phyloP scores from a whole-genome alignment of 257 asterid genomes.

The Lycium ferocissimum region DNA sequence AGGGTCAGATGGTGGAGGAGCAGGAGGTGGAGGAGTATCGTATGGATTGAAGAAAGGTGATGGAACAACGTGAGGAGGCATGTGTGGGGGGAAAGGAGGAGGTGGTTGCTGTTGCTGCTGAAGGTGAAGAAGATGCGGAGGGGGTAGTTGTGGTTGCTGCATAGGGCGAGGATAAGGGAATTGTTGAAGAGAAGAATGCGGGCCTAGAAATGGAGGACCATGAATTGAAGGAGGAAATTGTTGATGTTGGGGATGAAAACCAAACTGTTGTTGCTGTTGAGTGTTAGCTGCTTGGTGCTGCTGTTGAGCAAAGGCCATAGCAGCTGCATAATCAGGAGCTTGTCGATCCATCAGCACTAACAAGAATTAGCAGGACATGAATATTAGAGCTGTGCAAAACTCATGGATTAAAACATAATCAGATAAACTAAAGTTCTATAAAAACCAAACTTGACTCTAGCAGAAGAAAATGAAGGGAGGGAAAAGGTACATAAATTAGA shows the following conservation, averaged over 20 bases:
- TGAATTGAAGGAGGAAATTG: slow-evolving; percentile 81
- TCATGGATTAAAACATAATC: slow-evolving; percentile 20
- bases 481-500: not conserved
- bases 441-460: slow-evolving; percentile 22
- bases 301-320: slow-evolving; percentile 81
- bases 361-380: slow-evolving; percentile 18
- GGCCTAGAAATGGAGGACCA: slow-evolving; percentile 82
- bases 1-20: slow-evolving; percentile 92
- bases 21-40: slow-evolving; percentile 78
- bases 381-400: slow-evolving; percentile 27
- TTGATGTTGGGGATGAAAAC: slow-evolving; percentile 91
- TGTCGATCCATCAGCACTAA: slow-evolving; percentile 75
- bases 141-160: slow-evolving; percentile 74
- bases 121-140: slow-evolving; percentile 69
- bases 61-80: slow-evolving; percentile 76
- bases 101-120: slow-evolving; percentile 61
- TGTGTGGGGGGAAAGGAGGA: slow-evolving; percentile 72
- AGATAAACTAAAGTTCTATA: not conserved
- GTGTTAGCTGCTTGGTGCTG: slow-evolving; percentile 60
- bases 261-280: slow-evolving; percentile 70
- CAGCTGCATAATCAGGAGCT: slow-evolving; percentile 81
- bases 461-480: slow-evolving; percentile 22
- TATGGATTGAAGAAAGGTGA: slow-evolving; percentile 73
- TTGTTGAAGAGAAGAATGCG: slow-evolving; percentile 86
- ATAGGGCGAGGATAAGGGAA: slow-evolving; percentile 78